These are phyloP conservation scores for Populus davidiana DNA, from an alignment of 345 rosid genomes.

Conservation along the genomic window DNA sequence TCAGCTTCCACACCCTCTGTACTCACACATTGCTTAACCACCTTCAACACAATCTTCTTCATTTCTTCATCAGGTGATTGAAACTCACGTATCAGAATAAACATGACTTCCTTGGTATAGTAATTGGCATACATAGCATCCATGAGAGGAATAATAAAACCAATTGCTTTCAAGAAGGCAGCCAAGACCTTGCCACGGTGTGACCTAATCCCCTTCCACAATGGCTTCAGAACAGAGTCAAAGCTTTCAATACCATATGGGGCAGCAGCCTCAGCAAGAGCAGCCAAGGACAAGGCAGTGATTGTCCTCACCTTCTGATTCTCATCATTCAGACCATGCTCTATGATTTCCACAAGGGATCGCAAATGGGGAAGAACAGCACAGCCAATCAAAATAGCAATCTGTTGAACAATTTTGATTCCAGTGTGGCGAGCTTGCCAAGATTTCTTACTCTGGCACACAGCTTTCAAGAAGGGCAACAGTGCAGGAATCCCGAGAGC, in stretches of 20 bases:
- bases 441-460: slow-evolving; percentile 98
- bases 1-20: slow-evolving; percentile 97
- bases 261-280: slow-evolving; percentile 99
- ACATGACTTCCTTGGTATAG: slow-evolving; percentile 96
- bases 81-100: slow-evolving; percentile 91
- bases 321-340: slow-evolving; percentile 94
- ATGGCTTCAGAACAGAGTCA: slow-evolving; percentile 90
- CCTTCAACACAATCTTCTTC: slow-evolving; percentile 97
- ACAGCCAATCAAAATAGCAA: slow-evolving; percentile 94
- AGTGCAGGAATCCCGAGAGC: slow-evolving; percentile 96
- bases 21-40: slow-evolving; percentile 97
- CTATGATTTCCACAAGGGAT: slow-evolving; percentile 90
- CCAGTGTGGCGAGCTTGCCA: slow-evolving; percentile 99
- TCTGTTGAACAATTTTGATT: slow-evolving; percentile 98
- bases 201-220: slow-evolving; percentile 98
- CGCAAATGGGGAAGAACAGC: slow-evolving; percentile 94
- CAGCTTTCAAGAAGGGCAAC: slow-evolving; percentile 91
- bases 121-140: slow-evolving; percentile 94
- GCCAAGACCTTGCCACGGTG: slow-evolving; percentile 99
- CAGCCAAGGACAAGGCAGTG: slow-evolving; percentile 97
- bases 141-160: slow-evolving; percentile 96
- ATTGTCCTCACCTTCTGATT: slow-evolving; percentile 97
- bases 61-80: slow-evolving; percentile 99
- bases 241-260: slow-evolving; percentile 99
- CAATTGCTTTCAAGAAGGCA: slow-evolving; percentile 99